These are phyloP conservation scores for Hirsutella thompsonii DNA, from an alignment of 2,329 filamentous ascomycete genomes.

Conservation along the genomic window DNA sequence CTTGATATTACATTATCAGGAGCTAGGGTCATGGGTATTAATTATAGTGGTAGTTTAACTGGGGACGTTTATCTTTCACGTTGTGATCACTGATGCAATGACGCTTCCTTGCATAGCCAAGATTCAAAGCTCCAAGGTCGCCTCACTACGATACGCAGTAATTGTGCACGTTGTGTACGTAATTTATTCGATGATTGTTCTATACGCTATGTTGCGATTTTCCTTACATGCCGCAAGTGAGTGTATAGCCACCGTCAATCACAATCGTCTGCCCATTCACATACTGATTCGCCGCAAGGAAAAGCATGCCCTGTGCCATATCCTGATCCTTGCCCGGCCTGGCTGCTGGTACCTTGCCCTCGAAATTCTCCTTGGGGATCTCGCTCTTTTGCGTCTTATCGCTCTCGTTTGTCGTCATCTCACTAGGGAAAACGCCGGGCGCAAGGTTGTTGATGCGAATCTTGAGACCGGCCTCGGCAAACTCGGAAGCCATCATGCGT, in stretches of 20 bases:
- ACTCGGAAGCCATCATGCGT: slow-evolving; percentile 49
- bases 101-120: too few relatives aligned
- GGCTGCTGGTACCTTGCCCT: slow-evolving; percentile 44
- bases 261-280: slow-evolving; percentile 28
- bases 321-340: slow-evolving; percentile 59
- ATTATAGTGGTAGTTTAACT: too few relatives aligned
- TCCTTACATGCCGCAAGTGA: slow-evolving; percentile 18
- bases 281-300: slow-evolving; percentile 29
- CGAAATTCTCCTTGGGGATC: slow-evolving; percentile 42
- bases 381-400: slow-evolving; percentile 43
- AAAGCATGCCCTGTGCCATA: slow-evolving; percentile 56
- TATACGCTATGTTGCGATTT: too few relatives aligned
- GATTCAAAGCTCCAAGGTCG: too few relatives aligned
- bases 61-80: too few relatives aligned
- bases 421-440: slow-evolving; percentile 56
- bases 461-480: slow-evolving; percentile 45
- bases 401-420: slow-evolving; percentile 50
- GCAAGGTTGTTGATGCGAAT: slow-evolving; percentile 62
- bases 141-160: too few relatives aligned
- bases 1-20: too few relatives aligned
- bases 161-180: too few relatives aligned
- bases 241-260: slow-evolving; percentile 31
- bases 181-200: too few relatives aligned
- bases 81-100: too few relatives aligned
- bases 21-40: too few relatives aligned